Base-by-base conservation (phyloP, 2,329 filamentous ascomycete genomes). In the Colletotrichum gloeosporioides region DNA sequence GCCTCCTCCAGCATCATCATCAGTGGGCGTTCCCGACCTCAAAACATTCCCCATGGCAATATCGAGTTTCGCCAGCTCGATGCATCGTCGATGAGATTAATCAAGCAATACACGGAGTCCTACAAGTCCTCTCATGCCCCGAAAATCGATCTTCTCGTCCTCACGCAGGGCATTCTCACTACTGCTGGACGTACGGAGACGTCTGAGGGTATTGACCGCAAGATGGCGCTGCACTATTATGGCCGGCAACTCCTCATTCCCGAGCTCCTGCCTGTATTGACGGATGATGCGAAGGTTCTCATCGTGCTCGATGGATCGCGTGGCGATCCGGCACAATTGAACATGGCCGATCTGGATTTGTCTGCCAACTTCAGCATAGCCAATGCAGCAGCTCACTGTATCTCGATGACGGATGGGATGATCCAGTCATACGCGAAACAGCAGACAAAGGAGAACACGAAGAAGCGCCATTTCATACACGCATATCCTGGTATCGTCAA, bases 151-250 rank as follows among this genome's bases (percentile, higher is more conserved):
- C 78, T 85, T 2, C 84, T 87, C 3, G 80, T 87, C 69, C 79
- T 87, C 73, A 84, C 82, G 0, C 85, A 86, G 75, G 85, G 86
- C 44, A 82, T 86, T 68, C 61, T 86, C 29, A 83, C 84, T 0
- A 79, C 81, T 8, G 81, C 80, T 6, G 84, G 85, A 0, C 77
- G 85, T 49, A 83, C 80, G 1, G 86, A 88, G 77, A 87, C 87
- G 0, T 31, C 83, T 2, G 88, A 89, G 76, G 86, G 86, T 1
- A 84, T 89, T 18, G 86, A 88, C 64, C 81, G 81, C 63, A 88
- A 88, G 77, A 85, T 88, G 81, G 84, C 83, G 0, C 80, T 89
- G n/a, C 86, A 88, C 71, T 88, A 86, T 77, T 89, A 89, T 73
- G 84, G 86, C 18, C 84, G 83, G 15, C 86, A 88, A 77, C 83